These are phyloP conservation scores for Lizonia empirigonia DNA, from an alignment of 2,329 filamentous ascomycete genomes.

Conservation along the genomic window DNA sequence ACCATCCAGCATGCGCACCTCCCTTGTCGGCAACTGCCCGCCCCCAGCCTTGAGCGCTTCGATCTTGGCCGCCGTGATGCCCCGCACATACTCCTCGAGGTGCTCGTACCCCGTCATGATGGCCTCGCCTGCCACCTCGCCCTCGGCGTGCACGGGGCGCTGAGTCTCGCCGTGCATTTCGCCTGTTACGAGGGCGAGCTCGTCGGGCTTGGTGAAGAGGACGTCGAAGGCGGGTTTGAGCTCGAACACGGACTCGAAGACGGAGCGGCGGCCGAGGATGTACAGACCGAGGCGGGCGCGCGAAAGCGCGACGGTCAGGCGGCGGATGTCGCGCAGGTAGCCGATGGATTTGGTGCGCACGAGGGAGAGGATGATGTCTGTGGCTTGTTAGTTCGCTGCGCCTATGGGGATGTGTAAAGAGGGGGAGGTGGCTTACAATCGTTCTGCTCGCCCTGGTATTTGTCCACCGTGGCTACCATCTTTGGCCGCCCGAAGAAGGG, in stretches of 20 bases:
- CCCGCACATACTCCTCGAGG: slow-evolving; percentile 91
- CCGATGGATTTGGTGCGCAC: slow-evolving; percentile 87
- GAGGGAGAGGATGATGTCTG: slow-evolving; percentile 91
- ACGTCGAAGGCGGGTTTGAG: slow-evolving; percentile 83
- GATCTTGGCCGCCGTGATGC: slow-evolving; percentile 83
- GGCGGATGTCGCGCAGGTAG: slow-evolving; percentile 90
- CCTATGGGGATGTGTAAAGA: background rate
- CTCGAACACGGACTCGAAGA: slow-evolving; percentile 90
- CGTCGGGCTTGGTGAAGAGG: slow-evolving; percentile 77
- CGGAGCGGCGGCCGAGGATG: slow-evolving; percentile 82
- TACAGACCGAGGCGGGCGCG: slow-evolving; percentile 91
- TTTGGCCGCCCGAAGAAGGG: slow-evolving; percentile 86
- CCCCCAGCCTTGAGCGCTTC: slow-evolving; percentile 59
- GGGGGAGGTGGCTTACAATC: slow-evolving; percentile 75
- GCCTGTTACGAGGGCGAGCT: slow-evolving; percentile 78
- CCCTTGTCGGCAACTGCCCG: slow-evolving; percentile 43
- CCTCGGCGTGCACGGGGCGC: slow-evolving; percentile 48
- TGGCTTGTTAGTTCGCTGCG: slow-evolving; percentile 10
- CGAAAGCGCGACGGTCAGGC: slow-evolving; percentile 91
- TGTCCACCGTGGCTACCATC: slow-evolving; percentile 93
- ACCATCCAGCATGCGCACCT: slow-evolving; percentile 43
- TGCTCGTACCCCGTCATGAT: slow-evolving; percentile 93
- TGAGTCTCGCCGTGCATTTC: slow-evolving; percentile 78
- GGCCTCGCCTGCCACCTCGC: slow-evolving; percentile 58
- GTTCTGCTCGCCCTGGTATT: slow-evolving; percentile 99